Conservation (phyloP, 306 rosid species). For the Quercus dentata region DNA sequence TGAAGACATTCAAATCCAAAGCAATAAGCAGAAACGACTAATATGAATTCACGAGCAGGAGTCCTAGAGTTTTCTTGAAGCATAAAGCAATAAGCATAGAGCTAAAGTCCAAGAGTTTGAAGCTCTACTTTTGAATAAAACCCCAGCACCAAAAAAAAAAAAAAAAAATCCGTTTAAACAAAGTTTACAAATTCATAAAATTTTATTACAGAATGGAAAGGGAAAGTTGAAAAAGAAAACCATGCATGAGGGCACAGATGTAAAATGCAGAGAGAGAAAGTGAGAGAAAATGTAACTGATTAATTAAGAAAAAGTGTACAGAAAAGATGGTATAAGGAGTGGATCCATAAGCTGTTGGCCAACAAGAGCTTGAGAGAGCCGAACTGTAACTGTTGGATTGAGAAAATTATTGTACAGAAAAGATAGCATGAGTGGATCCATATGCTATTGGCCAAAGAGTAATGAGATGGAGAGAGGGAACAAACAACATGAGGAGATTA, state of each 20-base stretch:
- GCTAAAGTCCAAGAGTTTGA: neutral
- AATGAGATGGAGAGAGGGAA: neutral
- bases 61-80: neutral
- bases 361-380: no score
- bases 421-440: neutral
- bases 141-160: neutral
- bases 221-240: neutral
- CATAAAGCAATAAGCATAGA: neutral
- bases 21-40: neutral
- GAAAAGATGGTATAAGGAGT: no score
- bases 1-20: neutral
- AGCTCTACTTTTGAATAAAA: neutral
- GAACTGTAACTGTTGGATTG: no score
- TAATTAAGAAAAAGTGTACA: neutral
- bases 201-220: neutral
- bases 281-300: neutral
- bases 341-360: no score
- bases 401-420: no score
- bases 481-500: neutral
- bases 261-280: neutral
- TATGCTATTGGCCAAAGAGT: neutral
- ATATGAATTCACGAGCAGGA: neutral
- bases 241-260: neutral
- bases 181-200: neutral
- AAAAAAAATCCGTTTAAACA: neutral